Percentiles rank a stretch among this genome's conserved stretches.
Conservation (phyloP, 805 yeast genomes). For the Kazachstania bromeliacearum region DNA sequence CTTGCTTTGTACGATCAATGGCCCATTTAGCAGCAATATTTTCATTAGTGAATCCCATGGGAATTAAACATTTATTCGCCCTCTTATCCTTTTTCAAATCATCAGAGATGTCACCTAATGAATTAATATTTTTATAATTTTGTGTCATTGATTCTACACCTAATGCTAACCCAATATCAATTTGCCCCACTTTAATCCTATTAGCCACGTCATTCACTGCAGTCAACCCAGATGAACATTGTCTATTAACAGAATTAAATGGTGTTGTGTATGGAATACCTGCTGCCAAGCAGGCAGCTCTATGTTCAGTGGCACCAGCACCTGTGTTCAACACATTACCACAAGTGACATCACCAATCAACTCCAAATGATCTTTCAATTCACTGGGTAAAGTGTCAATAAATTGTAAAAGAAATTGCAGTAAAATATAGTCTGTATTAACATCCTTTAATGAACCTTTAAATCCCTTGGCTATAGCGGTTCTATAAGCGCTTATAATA, state of each 20-base stretch:
- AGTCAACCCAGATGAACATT: constrained; percentile 90
- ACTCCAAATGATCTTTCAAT: constrained; percentile 39
- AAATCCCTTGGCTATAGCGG: constrained; percentile 82
- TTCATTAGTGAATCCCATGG: constrained; percentile 96
- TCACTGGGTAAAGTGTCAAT: constrained; percentile 38
- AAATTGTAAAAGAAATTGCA: constrained; percentile 53
- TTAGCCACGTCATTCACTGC: constrained; percentile 85
- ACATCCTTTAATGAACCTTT: constrained; percentile 79
- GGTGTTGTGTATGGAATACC: constrained; percentile 79
- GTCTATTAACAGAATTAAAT: constrained; percentile 80
- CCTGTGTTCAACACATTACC: constrained; percentile 91
- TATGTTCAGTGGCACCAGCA: constrained; percentile 90
- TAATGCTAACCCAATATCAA: constrained; percentile 80
- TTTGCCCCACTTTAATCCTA: constrained; percentile 80
- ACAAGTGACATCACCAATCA: constrained; percentile 76
- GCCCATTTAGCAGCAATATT: constrained; percentile 66
- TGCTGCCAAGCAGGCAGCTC: constrained; percentile 86
- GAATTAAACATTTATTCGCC: constrained; percentile 73
- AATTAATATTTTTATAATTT: constrained; percentile 66
- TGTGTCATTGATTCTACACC: constrained; percentile 95
- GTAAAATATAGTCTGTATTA: constrained; percentile 68
- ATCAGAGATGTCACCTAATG: constrained; percentile 54
- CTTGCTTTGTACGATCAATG: constrained; percentile 66
- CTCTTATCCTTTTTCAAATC: constrained; percentile 35
- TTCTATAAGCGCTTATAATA: constrained; percentile 80